Conservation (phyloP, 345 rosid genomes). For the Atalantia buxifolia region DNA sequence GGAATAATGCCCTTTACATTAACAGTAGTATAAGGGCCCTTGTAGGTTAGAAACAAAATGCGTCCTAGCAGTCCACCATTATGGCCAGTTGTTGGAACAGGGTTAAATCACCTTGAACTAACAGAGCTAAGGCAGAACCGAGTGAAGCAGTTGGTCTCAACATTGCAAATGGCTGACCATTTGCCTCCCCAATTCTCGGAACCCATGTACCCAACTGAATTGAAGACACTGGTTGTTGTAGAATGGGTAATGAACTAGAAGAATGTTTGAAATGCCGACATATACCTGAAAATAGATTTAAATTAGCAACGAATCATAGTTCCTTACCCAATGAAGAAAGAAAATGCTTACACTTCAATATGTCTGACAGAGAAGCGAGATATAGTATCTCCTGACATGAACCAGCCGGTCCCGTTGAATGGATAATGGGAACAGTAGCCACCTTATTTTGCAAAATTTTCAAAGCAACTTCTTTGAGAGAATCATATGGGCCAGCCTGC, state of each 20-base stretch:
- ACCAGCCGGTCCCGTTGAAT: constrained; percentile 55
- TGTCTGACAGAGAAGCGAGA: constrained; percentile 91
- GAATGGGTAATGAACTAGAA: constrained; percentile 82
- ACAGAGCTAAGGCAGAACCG: constrained; percentile 63
- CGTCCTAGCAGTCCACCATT: not conserved
- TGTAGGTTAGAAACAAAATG: not conserved
- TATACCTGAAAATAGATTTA: constrained; percentile 56
- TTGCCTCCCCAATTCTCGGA: constrained; percentile 80
- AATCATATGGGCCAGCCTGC: constrained; percentile 93
- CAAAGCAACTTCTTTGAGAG: constrained; percentile 73
- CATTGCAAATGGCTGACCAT: constrained; percentile 55
- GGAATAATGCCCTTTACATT: not conserved
- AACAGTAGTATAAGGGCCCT: not conserved
- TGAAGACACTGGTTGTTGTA: constrained; percentile 80
- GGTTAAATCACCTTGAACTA: constrained; percentile 60
- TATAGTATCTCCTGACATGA: constrained; percentile 78
- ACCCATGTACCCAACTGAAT: constrained; percentile 92
- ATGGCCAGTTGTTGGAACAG: not conserved
- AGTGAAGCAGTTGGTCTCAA: constrained; percentile 72
- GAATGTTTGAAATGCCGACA: constrained; percentile 92
- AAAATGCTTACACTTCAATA: constrained; percentile 72
- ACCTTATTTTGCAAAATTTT: constrained; percentile 79
- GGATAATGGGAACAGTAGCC: constrained; percentile 72
- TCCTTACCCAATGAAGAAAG: constrained; percentile 13
- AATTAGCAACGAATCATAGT: constrained; percentile 22